These are phyloP conservation scores for Sarocladiaceae sp. DNA, from an alignment of 2,329 filamentous ascomycete species.

Conservation along the genomic window DNA sequence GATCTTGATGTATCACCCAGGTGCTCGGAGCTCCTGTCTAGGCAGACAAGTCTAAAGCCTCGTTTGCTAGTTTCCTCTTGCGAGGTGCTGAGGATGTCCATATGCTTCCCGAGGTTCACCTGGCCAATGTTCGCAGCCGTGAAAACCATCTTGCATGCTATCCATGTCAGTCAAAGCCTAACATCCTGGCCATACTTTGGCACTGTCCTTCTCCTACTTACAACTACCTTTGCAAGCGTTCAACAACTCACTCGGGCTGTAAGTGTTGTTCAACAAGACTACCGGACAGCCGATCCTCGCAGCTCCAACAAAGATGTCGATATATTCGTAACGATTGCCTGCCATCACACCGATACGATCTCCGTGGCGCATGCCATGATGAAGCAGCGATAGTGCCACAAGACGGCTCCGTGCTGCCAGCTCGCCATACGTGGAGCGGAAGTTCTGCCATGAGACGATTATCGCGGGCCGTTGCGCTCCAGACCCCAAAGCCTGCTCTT, in stretches of 20 bases:
- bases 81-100: background rate
- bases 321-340: background rate
- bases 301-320: background rate
- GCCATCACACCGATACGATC: background rate
- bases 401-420: background rate
- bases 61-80: background rate
- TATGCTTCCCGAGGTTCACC: background rate
- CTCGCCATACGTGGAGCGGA: background rate
- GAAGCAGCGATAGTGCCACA: background rate
- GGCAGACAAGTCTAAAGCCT: background rate
- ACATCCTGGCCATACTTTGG: background rate
- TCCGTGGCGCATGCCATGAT: background rate
- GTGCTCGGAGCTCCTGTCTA: background rate
- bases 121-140: background rate
- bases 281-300: background rate
- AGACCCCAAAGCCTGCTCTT: background rate
- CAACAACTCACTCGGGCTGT: background rate
- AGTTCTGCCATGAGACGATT: background rate
- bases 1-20: background rate
- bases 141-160: constrained; percentile 1
- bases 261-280: background rate
- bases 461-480: background rate
- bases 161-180: background rate
- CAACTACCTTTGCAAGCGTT: background rate
- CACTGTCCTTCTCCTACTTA: background rate